phyloP scores from a whole-genome alignment of 768 basidiomycete species.

The Dioszegia crocea region DNA sequence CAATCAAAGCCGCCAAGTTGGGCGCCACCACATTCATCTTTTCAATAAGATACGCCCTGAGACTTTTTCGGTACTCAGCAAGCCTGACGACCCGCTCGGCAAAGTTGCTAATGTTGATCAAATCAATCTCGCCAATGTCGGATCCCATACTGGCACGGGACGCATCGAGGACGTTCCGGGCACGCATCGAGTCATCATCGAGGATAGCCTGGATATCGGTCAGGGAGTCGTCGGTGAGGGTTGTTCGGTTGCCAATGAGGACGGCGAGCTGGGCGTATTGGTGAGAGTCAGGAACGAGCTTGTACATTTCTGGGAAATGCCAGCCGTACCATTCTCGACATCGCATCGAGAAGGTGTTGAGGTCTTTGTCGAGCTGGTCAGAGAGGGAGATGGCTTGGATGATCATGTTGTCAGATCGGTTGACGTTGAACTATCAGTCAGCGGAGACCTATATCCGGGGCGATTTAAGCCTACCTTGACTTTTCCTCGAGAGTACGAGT shows the following conservation, averaged over 20 bases:
- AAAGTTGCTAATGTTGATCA: conserved; percentile 91
- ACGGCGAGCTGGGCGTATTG: conserved; percentile 81
- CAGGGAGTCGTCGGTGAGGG: conserved; percentile 63
- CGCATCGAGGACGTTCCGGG: conserved; percentile 91
- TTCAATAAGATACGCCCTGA: conserved; percentile 80
- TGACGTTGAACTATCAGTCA: conserved; percentile 48
- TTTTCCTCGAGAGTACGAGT: conserved; percentile 95
- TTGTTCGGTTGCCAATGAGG: conserved; percentile 85
- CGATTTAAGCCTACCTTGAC: conserved; percentile 62
- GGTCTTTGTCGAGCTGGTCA: conserved; percentile 98
- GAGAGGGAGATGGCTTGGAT: conserved; percentile 97
- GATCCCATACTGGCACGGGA: conserved; percentile 92
- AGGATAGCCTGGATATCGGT: conserved; percentile 72
- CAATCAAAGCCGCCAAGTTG: conserved; percentile 80
- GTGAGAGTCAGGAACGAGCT: conserved; percentile 82
- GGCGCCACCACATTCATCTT: conserved; percentile 99
- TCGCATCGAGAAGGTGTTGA: conserved; percentile 97
- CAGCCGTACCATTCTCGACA: conserved; percentile 99
- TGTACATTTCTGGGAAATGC: conserved; percentile 95
- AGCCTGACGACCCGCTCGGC: conserved; percentile 85
- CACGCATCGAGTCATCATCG: conserved; percentile 76
- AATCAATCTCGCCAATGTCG: conserved; percentile 81
- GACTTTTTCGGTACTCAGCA: conserved; percentile 85
- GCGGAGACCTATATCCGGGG: background rate
- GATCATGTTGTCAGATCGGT: conserved; percentile 90